Base-by-base conservation (phyloP, 164 flowering plant genomes). In the Cinnamomum micranthum region DNA sequence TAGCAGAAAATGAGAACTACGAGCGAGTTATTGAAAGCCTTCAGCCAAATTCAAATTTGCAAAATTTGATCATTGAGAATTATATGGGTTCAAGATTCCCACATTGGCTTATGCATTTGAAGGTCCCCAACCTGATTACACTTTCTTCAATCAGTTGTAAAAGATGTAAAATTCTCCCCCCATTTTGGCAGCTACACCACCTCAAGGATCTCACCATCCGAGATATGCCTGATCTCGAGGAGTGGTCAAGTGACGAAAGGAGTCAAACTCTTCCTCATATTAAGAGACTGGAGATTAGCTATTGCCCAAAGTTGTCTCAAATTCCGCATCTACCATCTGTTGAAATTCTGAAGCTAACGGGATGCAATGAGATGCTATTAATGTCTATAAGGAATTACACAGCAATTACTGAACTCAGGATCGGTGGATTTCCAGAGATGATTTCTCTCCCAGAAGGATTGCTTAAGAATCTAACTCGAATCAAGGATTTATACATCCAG, bases 41-140 rank as follows among this genome's bases (percentile, higher is more conserved):
- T 14, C 27, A 79, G 20, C 85, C 87, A 19, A 75, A 79, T 31
- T 1, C 1, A 62, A 71, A 74, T 66, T 22, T 82, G 14, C 70
- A 76, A 27, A 71, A 19, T n/a, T 55, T 84, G 71, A 12, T 2
- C 3, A 47, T 84, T 24, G 33, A 35, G 11, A 72, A 51, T 0
- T 84, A 75, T 64, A 55, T 59, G 12, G 87, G 85, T 20, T 2
- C 20, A 4, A 31, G 1, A 0, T 75, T 81, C 22, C 85, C 85
- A 31, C 0, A 12, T 13, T 82, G 85, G 87, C 24, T 68, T 59
- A 27, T 3, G n/a, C 28, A 60, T 25, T 35, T 22, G 22, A 7
- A 1, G 10, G 73, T 82, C 5, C 52, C 71, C 6, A 77, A 66
- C 12, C 68, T 82, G 15, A 17, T 60, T 7, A 2, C 17, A 2